A percentile compares a stretch with the other conserved stretches of the same genome.
These are phyloP conservation scores for Chionographis japonica DNA, from an alignment of 106 monocot species.

Conservation along the genomic window DNA sequence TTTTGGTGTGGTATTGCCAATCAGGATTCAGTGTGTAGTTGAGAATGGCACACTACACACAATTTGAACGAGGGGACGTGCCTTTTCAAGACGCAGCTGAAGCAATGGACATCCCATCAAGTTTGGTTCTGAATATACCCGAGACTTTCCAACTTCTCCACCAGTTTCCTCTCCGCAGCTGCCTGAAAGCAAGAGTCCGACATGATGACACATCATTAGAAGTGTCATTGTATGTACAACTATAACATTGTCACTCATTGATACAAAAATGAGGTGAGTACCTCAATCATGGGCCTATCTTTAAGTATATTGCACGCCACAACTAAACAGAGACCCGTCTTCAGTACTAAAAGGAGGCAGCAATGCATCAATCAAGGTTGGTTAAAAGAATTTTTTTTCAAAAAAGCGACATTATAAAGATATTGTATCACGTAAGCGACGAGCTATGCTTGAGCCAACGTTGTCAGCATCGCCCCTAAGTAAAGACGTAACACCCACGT, in stretches of 20 bases:
- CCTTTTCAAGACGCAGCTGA: background rate
- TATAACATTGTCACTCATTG: too few relatives aligned
- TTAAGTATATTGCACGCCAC: conserved; percentile 78
- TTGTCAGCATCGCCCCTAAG: conserved; percentile 52
- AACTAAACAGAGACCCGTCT: conserved; percentile 53
- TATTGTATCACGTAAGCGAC: conserved; percentile 37
- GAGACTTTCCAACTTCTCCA: conserved; percentile 32
- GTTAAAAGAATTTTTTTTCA: background rate
- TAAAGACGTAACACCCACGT: conserved; percentile 51
- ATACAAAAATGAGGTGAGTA: conserved; percentile 1
- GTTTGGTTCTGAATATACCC: conserved; percentile 23
- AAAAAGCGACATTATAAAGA: background rate
- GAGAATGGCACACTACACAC: too few relatives aligned
- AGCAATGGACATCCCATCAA: background rate
- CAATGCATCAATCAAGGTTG: background rate
- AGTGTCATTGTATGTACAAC: too few relatives aligned
- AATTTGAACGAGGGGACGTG: too few relatives aligned
- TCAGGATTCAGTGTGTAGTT: too few relatives aligned
- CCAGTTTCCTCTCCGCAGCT: conserved; percentile 36
- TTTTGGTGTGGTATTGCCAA: too few relatives aligned
- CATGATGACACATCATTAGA: background rate
- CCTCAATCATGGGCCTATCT: conserved; percentile 80
- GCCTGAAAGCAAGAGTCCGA: conserved; percentile 22
- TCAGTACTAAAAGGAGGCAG: conserved; percentile 31
- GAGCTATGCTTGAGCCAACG: conserved; percentile 61